Conservation (phyloP, 495 filamentous ascomycete species). For the Penicillium steckii region DNA sequence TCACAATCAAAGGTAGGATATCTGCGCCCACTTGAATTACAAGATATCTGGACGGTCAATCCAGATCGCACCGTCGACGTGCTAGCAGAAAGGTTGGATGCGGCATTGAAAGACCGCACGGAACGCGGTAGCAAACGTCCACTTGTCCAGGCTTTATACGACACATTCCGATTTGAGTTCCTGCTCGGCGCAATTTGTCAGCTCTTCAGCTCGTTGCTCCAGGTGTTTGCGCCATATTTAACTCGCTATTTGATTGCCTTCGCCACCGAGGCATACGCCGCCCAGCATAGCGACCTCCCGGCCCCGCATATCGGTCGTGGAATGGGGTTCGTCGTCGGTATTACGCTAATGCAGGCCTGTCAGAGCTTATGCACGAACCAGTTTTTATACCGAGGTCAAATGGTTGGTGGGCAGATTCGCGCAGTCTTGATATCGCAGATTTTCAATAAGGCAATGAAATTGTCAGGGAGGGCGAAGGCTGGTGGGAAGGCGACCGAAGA, state of each 20-base stretch:
- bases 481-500: slow-evolving; percentile 52
- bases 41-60: slow-evolving; percentile 87
- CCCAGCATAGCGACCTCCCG: slow-evolving; percentile 40
- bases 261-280: slow-evolving; percentile 73
- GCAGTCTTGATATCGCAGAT: slow-evolving; percentile 72
- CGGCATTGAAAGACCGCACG: slow-evolving; percentile 64
- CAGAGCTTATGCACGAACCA: slow-evolving; percentile 75
- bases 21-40: slow-evolving; percentile 74
- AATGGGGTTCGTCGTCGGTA: slow-evolving; percentile 72
- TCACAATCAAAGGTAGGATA: slow-evolving; percentile 59
- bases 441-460: slow-evolving; percentile 79
- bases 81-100: slow-evolving; percentile 61
- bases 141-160: slow-evolving; percentile 77
- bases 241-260: slow-evolving; percentile 77
- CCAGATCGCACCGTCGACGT: slow-evolving; percentile 70
- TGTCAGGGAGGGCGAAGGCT: slow-evolving; percentile 76
- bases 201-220: slow-evolving; percentile 64
- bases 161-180: slow-evolving; percentile 85
- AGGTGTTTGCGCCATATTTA: slow-evolving; percentile 73
- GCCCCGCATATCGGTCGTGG: slow-evolving; percentile 64
- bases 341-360: slow-evolving; percentile 71
- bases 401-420: slow-evolving; percentile 73
- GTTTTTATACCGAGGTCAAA: slow-evolving; percentile 79
- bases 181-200: slow-evolving; percentile 77
- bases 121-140: slow-evolving; percentile 69